A percentile compares a stretch with the other conserved stretches of the same genome.
These are phyloP conservation scores for Amylocystis lapponica DNA, from an alignment of 768 basidiomycete species.

Conservation along the genomic window DNA sequence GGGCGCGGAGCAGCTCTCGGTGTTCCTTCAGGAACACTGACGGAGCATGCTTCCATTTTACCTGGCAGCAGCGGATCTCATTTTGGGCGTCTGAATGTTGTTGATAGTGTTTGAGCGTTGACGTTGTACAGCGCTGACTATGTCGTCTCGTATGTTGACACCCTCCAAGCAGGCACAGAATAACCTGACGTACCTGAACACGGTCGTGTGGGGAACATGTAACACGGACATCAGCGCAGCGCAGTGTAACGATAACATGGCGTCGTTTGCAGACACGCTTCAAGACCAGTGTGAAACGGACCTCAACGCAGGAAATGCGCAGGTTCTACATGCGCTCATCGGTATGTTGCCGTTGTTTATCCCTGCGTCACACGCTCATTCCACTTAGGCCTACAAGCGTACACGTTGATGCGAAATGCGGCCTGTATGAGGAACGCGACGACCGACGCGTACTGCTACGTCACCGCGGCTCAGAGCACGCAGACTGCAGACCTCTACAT, in stretches of 20 bases:
- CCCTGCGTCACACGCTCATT: too few relatives aligned
- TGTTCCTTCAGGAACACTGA: too few relatives aligned
- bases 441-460: constrained; percentile 66
- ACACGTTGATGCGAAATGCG: constrained; percentile 50
- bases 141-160: too few relatives aligned
- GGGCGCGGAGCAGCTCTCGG: too few relatives aligned
- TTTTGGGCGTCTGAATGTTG: too few relatives aligned
- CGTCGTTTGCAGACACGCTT: constrained; percentile 48
- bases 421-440: constrained; percentile 56
- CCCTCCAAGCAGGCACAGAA: constrained; percentile 49
- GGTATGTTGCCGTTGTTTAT: neutral
- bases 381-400: constrained; percentile 53
- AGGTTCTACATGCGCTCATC: neutral
- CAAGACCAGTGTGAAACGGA: constrained; percentile 51
- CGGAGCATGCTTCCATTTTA: too few relatives aligned
- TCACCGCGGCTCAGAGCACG: constrained; percentile 51
- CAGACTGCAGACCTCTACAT: constrained; percentile 68
- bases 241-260: constrained; percentile 66
- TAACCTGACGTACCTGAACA: constrained; percentile 58
- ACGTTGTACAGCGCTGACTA: too few relatives aligned
- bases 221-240: constrained; percentile 45
- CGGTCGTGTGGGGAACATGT: constrained; percentile 75
- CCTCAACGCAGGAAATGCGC: constrained; percentile 41
- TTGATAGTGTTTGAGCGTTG: too few relatives aligned
- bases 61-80: too few relatives aligned